Percentiles rank a stretch among this genome's conserved stretches.
Conservation (phyloP, 1,284 basidiomycete species). For the Stygiomarasmius scandens region DNA sequence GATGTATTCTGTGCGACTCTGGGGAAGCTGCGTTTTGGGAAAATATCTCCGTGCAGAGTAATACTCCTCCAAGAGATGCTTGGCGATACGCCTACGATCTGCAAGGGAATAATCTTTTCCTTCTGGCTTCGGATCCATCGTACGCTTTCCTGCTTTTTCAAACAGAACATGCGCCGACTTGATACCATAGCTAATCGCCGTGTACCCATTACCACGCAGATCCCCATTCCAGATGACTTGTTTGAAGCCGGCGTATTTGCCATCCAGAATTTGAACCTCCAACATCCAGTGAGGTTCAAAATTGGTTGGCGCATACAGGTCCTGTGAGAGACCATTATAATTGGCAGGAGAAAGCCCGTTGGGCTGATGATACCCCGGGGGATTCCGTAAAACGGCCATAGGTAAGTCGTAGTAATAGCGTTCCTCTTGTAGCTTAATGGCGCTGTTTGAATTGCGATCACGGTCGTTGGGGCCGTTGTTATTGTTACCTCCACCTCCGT, state of each 20-base stretch:
- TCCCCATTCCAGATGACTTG: neutral
- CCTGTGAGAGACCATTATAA: neutral
- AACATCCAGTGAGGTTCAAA: no score
- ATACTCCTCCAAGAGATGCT: constrained; percentile 1
- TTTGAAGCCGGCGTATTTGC: no score
- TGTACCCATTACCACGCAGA: neutral
- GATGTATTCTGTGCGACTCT: constrained; percentile 18
- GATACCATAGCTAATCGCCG: constrained; percentile 3
- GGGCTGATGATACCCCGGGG: no score
- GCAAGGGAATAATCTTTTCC: neutral
- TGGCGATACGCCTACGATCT: neutral
- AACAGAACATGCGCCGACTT: neutral
- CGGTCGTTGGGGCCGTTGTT: no score
- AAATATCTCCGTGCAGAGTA: neutral
- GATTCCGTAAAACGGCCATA: neutral
- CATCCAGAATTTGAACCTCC: no score
- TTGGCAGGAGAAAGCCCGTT: neutral
- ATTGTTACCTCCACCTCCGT: no score
- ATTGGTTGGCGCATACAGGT: neutral
- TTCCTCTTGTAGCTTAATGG: neutral
- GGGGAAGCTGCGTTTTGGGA: neutral
- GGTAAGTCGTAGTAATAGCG: neutral
- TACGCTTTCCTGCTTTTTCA: no score
- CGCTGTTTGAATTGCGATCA: neutral
- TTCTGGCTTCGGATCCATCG: no score